Evolutionary conservation across 352 stramenopile genomes (phyloP), one percentile per base, ranked within the genome.

Genomic region (Pythium aristosporum): DNA sequence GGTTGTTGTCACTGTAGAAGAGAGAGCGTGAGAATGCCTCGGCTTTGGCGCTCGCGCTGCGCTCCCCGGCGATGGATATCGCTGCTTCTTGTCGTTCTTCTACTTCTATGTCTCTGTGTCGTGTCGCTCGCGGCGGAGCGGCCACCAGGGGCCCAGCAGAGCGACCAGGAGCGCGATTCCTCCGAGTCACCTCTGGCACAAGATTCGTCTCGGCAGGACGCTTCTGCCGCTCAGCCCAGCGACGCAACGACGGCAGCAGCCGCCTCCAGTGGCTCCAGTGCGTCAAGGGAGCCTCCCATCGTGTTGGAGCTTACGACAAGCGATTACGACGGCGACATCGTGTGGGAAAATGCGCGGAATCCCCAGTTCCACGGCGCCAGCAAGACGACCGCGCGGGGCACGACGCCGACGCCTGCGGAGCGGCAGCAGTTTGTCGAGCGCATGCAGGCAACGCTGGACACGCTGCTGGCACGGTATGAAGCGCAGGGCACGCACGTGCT

Each of bases 391-490:
- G 13, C 43, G 44, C 28, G 1, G 5, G 21, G 28, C 20, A 57
- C 51, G 53, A 25, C 47, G 13, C 62, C 63, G 56, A 65, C 56
- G 42, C 21, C 37, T 3, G 56, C 42, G 6, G 63, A 70, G 41
- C 63, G 50, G 9, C 32, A 65, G 39, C 57, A 61, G 44, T 71
- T 71, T 34, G 46, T 71, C 3, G 57, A 58, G 57, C 63, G 58
- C 4, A 61, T 71, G 52, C 59, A 61, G 6, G 41, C 41, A 3
- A 67, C 62, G 37, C 61, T 76, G 5, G 61, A 73, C 48, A 54
- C 57, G 28, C 56, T 76, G 15, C 30, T 70, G 25, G 46, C 49
- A 13, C 46, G 51, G 39, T 57, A 63, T n/a, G 65, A 71, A 21
- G 64, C 51, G 37, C 64, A 64, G 37, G 59, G 54, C 28, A 59